Conservation (phyloP, 1,284 basidiomycete species). For the Apiotrichum porosum region DNA sequence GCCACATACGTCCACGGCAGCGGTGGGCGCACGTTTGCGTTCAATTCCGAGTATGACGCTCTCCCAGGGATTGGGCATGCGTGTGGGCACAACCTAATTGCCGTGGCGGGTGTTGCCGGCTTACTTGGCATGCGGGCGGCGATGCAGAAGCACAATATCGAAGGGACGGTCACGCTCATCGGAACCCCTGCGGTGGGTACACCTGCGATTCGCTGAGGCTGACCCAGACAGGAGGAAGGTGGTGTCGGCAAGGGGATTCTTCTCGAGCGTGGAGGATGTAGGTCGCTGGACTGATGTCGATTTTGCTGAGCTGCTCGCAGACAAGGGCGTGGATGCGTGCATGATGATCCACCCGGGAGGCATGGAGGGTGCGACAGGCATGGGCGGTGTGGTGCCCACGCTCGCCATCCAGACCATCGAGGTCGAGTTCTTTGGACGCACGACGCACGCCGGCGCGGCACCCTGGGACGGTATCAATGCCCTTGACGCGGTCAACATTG, state of each 20-base stretch:
- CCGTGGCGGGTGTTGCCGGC: conserved; percentile 42
- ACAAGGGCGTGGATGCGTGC: conserved; percentile 23
- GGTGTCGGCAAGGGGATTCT: conserved; percentile 72
- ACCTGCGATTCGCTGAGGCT: not conserved
- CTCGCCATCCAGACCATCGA: conserved; percentile 27
- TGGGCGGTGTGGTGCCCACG: conserved; percentile 21
- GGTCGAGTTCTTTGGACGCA: conserved; percentile 44
- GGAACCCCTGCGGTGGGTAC: conserved; percentile 65
- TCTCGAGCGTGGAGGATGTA: conserved; percentile 68
- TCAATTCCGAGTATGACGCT: conserved; percentile 30
- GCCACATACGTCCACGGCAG: conserved; percentile 16
- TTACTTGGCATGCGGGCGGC: conserved; percentile 32
- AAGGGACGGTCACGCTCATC: conserved; percentile 69
- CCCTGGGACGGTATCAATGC: conserved; percentile 71
- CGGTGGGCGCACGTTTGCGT: conserved; percentile 24
- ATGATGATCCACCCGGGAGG: conserved; percentile 29
- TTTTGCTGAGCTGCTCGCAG: conserved; percentile 1
- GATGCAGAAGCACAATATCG: conserved; percentile 52
- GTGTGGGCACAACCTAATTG: conserved; percentile 57
- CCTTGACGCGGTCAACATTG: conserved; percentile 73
- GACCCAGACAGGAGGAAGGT: conserved; percentile 57
- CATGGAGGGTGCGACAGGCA: not conserved
- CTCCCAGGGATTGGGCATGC: conserved; percentile 35
- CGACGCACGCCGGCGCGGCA: conserved; percentile 62
- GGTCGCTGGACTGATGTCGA: too few relatives aligned